Evolutionary conservation across 2,329 filamentous ascomycete genomes (phyloP).

Genomic region (Stagonosporopsis cucurbitacearum): DNA sequence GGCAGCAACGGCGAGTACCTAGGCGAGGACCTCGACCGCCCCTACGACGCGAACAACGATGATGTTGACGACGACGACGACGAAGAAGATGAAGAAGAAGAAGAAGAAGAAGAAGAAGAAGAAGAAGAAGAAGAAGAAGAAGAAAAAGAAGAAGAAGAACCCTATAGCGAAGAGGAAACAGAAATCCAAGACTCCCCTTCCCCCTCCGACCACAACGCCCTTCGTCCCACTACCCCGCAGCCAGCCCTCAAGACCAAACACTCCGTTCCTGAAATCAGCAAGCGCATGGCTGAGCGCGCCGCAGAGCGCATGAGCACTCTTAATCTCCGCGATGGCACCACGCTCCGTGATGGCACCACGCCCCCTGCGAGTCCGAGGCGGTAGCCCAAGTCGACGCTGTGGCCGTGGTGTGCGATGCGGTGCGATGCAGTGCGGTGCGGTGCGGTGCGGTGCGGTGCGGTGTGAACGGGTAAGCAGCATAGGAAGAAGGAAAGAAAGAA

Average conservation of each 20-base stretch:
- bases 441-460: no score
- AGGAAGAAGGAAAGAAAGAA: no score
- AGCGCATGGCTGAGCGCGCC: conserved; percentile 18
- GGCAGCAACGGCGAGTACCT: conserved; percentile 33
- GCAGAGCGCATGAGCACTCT: conserved; percentile 22
- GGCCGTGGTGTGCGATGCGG: no score
- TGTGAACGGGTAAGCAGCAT: no score
- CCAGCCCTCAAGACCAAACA: background rate
- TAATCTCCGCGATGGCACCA: conserved; percentile 23
- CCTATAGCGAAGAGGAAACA: no score
- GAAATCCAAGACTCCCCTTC: no score
- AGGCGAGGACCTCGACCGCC: conserved; percentile 23
- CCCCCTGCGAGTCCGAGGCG: conserved; percentile 24
- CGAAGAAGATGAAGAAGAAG: conserved; percentile 34
- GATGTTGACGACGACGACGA: background rate
- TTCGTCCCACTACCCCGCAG: conserved; percentile 19
- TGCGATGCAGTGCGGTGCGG: no score
- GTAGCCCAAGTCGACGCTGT: no score
- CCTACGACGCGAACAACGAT: conserved; percentile 27
- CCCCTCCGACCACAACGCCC: no score
- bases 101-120: conserved; percentile 33
- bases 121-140: no score
- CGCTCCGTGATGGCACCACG: conserved; percentile 23
- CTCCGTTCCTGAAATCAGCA: conserved; percentile 10
- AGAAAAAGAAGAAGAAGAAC: no score